Evolutionary conservation across 2,329 filamentous ascomycete species (phyloP).

Genomic region (Diaporthe capsici): DNA sequence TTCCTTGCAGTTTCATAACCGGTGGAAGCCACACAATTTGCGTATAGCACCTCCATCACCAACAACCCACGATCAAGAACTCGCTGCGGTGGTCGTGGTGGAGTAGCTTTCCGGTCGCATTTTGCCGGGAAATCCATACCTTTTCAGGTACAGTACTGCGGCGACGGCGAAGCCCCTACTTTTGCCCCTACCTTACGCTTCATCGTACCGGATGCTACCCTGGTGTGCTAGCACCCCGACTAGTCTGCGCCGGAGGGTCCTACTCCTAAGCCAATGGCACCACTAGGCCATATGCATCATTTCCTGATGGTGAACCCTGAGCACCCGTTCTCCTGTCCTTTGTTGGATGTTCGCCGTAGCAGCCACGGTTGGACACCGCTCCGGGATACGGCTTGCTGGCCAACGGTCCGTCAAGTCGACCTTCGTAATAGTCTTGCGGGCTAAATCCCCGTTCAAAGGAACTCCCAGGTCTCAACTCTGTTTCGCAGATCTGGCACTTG

Average conservation of each 20-base stretch:
- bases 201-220: constrained; percentile 32
- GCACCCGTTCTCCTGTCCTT: background rate
- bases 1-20: constrained; percentile 17
- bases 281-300: constrained; percentile 11
- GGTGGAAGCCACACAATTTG: constrained; percentile 27
- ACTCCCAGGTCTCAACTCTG: constrained; percentile 32
- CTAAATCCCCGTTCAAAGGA: constrained; percentile 19
- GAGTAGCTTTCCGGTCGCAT: constrained; percentile 13
- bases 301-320: background rate
- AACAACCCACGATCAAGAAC: too few species aligned
- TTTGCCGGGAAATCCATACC: constrained; percentile 25
- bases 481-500: constrained; percentile 31
- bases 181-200: constrained; percentile 5
- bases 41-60: constrained; percentile 6
- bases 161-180: constrained; percentile 8
- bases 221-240: constrained; percentile 11
- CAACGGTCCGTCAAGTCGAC: constrained; percentile 2
- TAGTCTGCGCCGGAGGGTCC: background rate
- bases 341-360: background rate
- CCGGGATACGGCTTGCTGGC: background rate
- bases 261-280: constrained; percentile 3
- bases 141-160: constrained; percentile 24
- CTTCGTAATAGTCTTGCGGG: background rate
- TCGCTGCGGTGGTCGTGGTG: background rate
- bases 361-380: background rate